Evolutionary conservation across 768 basidiomycete genomes (phyloP).

Genomic region (Collybia mongolica): DNA sequence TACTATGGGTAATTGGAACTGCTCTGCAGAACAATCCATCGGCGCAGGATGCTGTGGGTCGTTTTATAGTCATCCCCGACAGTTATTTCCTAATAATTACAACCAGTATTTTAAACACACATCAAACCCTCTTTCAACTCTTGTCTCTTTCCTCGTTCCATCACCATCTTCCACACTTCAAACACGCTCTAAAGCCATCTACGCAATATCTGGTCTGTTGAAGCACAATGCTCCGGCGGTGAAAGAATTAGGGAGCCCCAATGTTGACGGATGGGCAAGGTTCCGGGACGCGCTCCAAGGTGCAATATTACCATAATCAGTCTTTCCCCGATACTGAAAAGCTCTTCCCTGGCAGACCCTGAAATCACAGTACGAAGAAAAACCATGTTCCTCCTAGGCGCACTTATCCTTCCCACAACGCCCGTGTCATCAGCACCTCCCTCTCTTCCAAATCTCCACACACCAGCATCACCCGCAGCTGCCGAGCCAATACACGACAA

Average conservation of each 20-base stretch:
- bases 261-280: slow-evolving; percentile 61
- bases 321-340: background rate
- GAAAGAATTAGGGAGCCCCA: slow-evolving; percentile 39
- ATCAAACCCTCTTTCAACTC: slow-evolving; percentile 57
- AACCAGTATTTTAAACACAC: slow-evolving; percentile 53
- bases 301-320: slow-evolving; percentile 15
- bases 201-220: slow-evolving; percentile 73
- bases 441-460: slow-evolving; percentile 15
- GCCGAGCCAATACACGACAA: slow-evolving; percentile 57
- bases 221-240: slow-evolving; percentile 79
- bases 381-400: slow-evolving; percentile 70
- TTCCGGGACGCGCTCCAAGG: slow-evolving; percentile 63
- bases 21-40: slow-evolving; percentile 88
- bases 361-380: slow-evolving; percentile 79
- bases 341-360: slow-evolving; percentile 51
- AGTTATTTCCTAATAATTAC: background rate
- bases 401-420: slow-evolving; percentile 57
- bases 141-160: slow-evolving; percentile 62
- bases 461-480: slow-evolving; percentile 18
- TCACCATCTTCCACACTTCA: slow-evolving; percentile 45
- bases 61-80: background rate
- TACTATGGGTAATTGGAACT: slow-evolving; percentile 86
- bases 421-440: slow-evolving; percentile 18
- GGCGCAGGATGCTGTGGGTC: slow-evolving; percentile 71
- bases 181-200: slow-evolving; percentile 78